phyloP scores from a whole-genome alignment of 2,329 filamentous ascomycete genomes.

The Metarhizium anisopliae region DNA sequence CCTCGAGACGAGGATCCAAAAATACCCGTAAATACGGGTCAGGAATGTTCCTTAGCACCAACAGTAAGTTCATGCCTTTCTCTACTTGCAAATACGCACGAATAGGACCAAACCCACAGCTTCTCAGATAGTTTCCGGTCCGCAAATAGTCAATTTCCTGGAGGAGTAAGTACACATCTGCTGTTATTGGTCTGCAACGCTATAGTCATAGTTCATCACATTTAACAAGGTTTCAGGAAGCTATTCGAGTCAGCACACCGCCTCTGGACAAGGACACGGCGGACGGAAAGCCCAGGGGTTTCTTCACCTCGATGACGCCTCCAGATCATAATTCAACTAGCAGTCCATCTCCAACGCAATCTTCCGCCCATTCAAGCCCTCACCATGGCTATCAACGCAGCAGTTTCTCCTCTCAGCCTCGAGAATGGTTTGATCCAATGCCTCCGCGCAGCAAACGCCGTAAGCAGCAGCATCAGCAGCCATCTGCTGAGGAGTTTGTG shows the following conservation, averaged over 20 bases:
- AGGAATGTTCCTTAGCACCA: not conserved
- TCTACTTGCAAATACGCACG: not conserved
- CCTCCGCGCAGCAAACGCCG: slow-evolving; percentile 14
- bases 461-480: not conserved
- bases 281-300: slow-evolving; percentile 28
- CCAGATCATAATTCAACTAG: slow-evolving; percentile 10
- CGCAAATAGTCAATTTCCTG: slow-evolving; percentile 20
- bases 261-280: slow-evolving; percentile 30
- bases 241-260: slow-evolving; percentile 38
- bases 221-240: slow-evolving; percentile 29
- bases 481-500: slow-evolving; percentile 23
- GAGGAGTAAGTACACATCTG: slow-evolving; percentile 18
- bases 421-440: slow-evolving; percentile 28
- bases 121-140: slow-evolving; percentile 9
- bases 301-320: slow-evolving; percentile 33
- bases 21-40: not conserved
- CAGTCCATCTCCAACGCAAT: not conserved
- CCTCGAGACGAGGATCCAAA: not conserved
- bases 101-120: not conserved
- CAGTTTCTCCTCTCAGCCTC: slow-evolving; percentile 15
- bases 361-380: slow-evolving; percentile 8
- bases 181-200: not conserved
- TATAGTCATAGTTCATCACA: not conserved
- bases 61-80: not conserved
- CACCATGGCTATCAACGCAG: slow-evolving; percentile 12